Base-by-base conservation (phyloP, 2,329 filamentous ascomycete genomes). In the Botrytis hyacinthi region DNA sequence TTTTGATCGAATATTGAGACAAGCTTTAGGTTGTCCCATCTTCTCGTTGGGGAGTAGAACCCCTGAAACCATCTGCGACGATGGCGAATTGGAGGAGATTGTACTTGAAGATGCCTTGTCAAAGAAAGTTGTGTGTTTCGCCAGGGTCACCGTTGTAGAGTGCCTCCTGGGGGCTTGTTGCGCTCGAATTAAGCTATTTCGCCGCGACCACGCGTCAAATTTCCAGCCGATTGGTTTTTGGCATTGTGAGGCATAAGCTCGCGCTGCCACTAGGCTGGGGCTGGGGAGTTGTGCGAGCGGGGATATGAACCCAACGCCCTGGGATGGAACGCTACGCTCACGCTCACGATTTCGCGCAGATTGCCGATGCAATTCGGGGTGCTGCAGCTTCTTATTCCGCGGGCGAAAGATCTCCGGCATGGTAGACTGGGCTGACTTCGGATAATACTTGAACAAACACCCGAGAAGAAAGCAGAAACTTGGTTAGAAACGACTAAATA, bases 251-350 rank as follows among this genome's bases (percentile, higher is more conserved):
- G 73, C 77, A 70, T 76, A 80, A 10, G 78, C 75, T 68, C 73
- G 78, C 66, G 78, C 79, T 73, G 77, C 77, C 16, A 77, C 71
- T 9, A 79, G 71, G 62, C 73, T 79, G 46, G 79, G 78, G 70
- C 77, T 79, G 20, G 77, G 76, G 18, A 79, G 65, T 42, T 73
- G 32, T 61, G 62, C 32, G 42, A 70, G 54, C 40, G 68, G 54
- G 37, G 29, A 70, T 44, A 70, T 61, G 22, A 29, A 70, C 35
- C 51, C 51, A 46, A 40, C 32, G n/a, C n/a, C 29, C 3, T 46
- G 54, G 22, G 40, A 70, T 61, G n/a, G 29, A 61, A 44, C 54
- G 20, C 54, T n/a, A 70, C 22, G n/a, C 54, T 61, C 40, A 32
- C 20, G n/a, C 29, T 70, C 54, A 46, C 54, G 60, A 14, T 61